phyloP scores from a whole-genome alignment of 305 asterid genomes.

The Plantago coronopus region DNA sequence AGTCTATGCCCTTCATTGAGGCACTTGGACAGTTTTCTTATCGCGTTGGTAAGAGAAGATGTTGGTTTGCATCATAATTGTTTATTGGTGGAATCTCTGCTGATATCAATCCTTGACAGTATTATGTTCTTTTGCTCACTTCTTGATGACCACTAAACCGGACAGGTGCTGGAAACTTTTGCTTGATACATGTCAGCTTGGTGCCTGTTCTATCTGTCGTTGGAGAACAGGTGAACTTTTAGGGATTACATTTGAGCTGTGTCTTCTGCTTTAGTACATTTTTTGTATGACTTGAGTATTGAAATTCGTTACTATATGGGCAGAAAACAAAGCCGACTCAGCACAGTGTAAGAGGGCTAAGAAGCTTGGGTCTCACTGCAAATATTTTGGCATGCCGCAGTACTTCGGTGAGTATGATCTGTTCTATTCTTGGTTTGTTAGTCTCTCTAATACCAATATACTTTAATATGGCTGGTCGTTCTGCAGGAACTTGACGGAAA shows the following conservation, averaged over 20 bases:
- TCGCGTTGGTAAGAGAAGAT: slow-evolving; percentile 49
- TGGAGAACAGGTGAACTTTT: slow-evolving; percentile 74
- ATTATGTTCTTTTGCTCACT: slow-evolving; percentile 7
- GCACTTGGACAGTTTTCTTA: slow-evolving; percentile 73
- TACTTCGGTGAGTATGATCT: slow-evolving; percentile 38
- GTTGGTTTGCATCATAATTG: neutral
- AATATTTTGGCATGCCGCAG: slow-evolving; percentile 91
- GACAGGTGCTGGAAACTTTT: slow-evolving; percentile 83
- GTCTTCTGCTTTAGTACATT: slow-evolving; percentile 16
- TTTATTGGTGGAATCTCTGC: neutral
- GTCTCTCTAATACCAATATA: neutral
- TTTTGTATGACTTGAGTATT: slow-evolving; percentile 17
- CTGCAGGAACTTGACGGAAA: slow-evolving; percentile 72
- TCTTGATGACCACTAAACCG: slow-evolving; percentile 20
- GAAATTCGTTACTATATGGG: slow-evolving; percentile 22
- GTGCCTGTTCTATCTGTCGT: slow-evolving; percentile 80
- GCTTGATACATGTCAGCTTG: slow-evolving; percentile 88
- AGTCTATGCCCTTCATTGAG: slow-evolving; percentile 76
- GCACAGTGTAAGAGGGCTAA: slow-evolving; percentile 82
- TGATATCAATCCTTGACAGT: slow-evolving; percentile 5
- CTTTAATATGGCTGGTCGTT: slow-evolving; percentile 20
- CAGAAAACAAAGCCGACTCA: slow-evolving; percentile 99
- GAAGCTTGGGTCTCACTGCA: slow-evolving; percentile 84
- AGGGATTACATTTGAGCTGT: slow-evolving; percentile 7
- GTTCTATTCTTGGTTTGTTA: too few relatives aligned